These are phyloP conservation scores for Fonsecaea pugnacius DNA, from an alignment of 2,329 filamentous ascomycete species.

Conservation along the genomic window DNA sequence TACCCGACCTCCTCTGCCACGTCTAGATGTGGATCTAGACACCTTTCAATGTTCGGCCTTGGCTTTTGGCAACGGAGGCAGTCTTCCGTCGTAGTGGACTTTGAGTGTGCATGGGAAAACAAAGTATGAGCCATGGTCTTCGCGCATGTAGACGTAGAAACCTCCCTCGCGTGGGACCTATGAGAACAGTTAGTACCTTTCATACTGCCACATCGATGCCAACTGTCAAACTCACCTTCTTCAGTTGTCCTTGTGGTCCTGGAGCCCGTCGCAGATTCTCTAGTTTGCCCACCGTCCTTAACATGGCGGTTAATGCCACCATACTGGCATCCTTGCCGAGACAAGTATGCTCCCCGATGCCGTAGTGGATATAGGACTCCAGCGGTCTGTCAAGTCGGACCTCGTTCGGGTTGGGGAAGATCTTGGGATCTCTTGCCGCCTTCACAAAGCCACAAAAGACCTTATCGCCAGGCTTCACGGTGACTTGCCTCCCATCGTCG, in stretches of 20 bases:
- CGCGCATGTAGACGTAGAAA: conserved; percentile 65
- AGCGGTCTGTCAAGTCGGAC: conserved; percentile 68
- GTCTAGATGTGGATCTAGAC: no score
- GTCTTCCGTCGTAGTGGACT: conserved; percentile 50
- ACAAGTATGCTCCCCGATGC: conserved; percentile 65
- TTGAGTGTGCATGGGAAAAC: conserved; percentile 57
- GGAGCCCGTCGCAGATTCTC: conserved; percentile 64
- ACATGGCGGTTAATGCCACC: conserved; percentile 68
- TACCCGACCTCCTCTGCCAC: no score
- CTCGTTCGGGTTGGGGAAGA: conserved; percentile 65
- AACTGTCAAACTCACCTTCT: conserved; percentile 53
- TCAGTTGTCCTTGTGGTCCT: conserved; percentile 69
- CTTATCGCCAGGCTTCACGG: conserved; percentile 61
- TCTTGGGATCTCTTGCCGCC: conserved; percentile 60
- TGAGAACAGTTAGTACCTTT: not conserved
- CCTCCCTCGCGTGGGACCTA: conserved; percentile 58
- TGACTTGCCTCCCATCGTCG: conserved; percentile 55
- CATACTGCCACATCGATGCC: no score
- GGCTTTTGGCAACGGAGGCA: conserved; percentile 33
- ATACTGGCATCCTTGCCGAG: conserved; percentile 65
- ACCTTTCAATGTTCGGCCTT: conserved; percentile 15
- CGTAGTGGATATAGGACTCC: conserved; percentile 68
- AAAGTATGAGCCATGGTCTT: conserved; percentile 65
- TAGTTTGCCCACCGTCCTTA: conserved; percentile 67
- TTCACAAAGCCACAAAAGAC: conserved; percentile 67